Percentiles rank a stretch among this genome's conserved stretches.
Conservation (phyloP, 2,329 filamentous ascomycete genomes). For the Cryoendolithus antarcticus region DNA sequence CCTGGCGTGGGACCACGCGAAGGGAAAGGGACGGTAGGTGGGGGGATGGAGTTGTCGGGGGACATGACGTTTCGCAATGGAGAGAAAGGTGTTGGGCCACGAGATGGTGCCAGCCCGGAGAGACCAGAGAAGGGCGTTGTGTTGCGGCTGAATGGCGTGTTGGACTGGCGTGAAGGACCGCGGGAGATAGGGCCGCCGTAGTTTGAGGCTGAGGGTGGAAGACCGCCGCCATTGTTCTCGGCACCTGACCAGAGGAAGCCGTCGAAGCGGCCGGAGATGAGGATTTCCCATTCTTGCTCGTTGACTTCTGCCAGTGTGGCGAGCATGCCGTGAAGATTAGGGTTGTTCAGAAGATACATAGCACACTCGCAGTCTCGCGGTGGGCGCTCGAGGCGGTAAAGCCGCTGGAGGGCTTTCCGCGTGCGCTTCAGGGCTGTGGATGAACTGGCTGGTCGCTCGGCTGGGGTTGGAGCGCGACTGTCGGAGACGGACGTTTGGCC, state of each 20-base stretch:
- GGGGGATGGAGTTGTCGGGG: conserved; percentile 6
- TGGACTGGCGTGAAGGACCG: conserved; percentile 26
- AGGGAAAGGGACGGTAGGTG: conserved; percentile 17
- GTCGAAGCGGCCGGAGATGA: conserved; percentile 86
- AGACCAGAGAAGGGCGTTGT: conserved; percentile 46
- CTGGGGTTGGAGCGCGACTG: conserved; percentile 56
- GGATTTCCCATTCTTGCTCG: conserved; percentile 89
- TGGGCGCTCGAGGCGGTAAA: conserved; percentile 61
- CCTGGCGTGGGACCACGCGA: conserved; percentile 21
- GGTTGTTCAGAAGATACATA: conserved; percentile 75
- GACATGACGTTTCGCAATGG: conserved; percentile 16
- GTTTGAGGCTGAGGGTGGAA: conserved; percentile 20
- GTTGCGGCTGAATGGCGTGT: conserved; percentile 32
- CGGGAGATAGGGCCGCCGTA: conserved; percentile 17
- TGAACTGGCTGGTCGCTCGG: conserved; percentile 18
- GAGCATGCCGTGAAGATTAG: conserved; percentile 70
- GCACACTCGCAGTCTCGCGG: conserved; percentile 80
- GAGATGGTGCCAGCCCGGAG: conserved; percentile 36
- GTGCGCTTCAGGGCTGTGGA: conserved; percentile 64
- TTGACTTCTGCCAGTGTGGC: conserved; percentile 80
- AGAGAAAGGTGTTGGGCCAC: conserved; percentile 39
- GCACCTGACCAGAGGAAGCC: conserved; percentile 91
- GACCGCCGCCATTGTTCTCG: conserved; percentile 39
- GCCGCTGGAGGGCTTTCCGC: conserved; percentile 65
- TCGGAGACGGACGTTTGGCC: conserved; percentile 39